Base-by-base conservation (phyloP, 1,139 yeast species). In the Hemisphaericaspora subhashii region DNA sequence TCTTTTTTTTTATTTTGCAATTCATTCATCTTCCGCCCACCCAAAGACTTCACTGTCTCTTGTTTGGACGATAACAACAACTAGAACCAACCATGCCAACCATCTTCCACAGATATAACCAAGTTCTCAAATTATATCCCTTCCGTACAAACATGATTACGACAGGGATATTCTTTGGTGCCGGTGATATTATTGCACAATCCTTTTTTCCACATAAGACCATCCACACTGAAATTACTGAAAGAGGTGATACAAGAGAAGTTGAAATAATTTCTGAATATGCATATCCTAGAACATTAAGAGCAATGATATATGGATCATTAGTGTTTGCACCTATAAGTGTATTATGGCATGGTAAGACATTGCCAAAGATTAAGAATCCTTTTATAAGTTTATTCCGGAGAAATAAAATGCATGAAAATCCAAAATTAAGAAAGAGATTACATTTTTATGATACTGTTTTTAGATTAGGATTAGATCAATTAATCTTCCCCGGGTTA, bases 161-260 rank as follows among this genome's bases (percentile, higher is more conserved):
- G 38, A 76, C 83, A 1, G 83, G 84, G 7, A 44, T 79, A 20
- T 66, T 87, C 24, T 87, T 87, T 57, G 92, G 87, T 0, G 44
- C 77, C 2, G 96, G 96, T 3, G 96, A 88, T 54, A 60, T 67
- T 1, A 52, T 84, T 22, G 95, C 96, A 0, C 96, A 88, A 55
- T 39, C 60, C 1, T 51, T 74, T 9, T 81, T 81, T 54, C 76
- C 80, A 3, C 67, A 62, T 36, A 37, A 30, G 18, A 35, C 33
- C 13, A 24, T 15, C 2, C 36, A 31, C 12, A 23, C 33, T 5
- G 41, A 37, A 29, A 32, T 27, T 2, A 40, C 38, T 14, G 44
- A 40, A 13, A 52, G 53, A 18, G 60, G 57, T 10, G 53, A 31
- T 5, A 22, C 35, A 11, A 18, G 22, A 11, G 42, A 44, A 25